A percentile compares a stretch with the other conserved stretches of the same genome.
These are phyloP conservation scores for Endotrypanum monterogeii DNA, from an alignment of 208 protist species.

Conservation along the genomic window DNA sequence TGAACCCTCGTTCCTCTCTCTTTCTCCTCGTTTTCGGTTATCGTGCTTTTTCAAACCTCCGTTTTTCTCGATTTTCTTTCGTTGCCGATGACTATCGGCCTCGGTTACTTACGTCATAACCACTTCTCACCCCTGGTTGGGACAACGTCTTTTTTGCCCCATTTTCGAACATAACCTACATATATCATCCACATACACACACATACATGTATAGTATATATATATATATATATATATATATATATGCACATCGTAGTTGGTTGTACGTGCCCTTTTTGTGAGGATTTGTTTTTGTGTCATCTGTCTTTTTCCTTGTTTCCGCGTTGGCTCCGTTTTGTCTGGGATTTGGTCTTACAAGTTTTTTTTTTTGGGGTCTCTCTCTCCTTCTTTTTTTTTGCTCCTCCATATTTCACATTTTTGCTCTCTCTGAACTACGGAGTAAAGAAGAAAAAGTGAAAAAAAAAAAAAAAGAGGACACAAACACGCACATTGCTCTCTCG, in stretches of 20 bases:
- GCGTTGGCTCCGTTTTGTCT: background rate
- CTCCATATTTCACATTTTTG: no score
- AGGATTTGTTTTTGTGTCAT: slow-evolving; percentile 4
- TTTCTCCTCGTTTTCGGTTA: no score
- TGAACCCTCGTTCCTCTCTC: no score
- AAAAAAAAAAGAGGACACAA: background rate
- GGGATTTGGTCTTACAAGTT: background rate
- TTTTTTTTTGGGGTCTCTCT: background rate
- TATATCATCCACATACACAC: background rate
- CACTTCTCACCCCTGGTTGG: background rate
- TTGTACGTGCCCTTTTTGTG: slow-evolving; percentile 1
- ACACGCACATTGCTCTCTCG: no score
- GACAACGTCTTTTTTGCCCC: background rate
- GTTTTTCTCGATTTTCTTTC: background rate
- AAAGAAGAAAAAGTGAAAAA: background rate
- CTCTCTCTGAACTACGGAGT: background rate
- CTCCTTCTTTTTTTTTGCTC: background rate
- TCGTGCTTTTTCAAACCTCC: background rate
- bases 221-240: background rate
- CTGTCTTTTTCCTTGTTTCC: background rate
- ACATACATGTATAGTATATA: background rate
- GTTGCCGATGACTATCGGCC: background rate
- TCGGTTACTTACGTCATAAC: background rate
- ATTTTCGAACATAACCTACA: background rate
- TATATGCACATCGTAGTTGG: background rate